Evolutionary conservation across 805 yeast species (phyloP).

Genomic region (Yarrowia deformans): DNA sequence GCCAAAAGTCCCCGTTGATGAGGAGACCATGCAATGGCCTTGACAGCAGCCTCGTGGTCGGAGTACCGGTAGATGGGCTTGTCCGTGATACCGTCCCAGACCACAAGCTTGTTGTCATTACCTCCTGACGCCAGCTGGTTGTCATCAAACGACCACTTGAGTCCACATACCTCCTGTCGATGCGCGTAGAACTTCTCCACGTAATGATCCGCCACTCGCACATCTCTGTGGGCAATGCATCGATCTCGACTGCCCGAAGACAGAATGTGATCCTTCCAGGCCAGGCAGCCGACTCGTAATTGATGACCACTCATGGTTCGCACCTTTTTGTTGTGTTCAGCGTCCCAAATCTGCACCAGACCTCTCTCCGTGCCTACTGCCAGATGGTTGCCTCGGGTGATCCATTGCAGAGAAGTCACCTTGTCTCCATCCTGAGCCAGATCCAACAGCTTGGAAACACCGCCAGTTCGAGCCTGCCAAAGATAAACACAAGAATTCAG

Average conservation of each 20-base stretch:
- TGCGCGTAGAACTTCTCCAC: conserved; percentile 75
- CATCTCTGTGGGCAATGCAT: conserved; percentile 87
- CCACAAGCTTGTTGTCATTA: conserved; percentile 83
- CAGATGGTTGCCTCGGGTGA: conserved; percentile 90
- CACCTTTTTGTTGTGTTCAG: conserved; percentile 77
- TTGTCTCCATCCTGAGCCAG: conserved; percentile 65
- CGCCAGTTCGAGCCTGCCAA: conserved; percentile 88
- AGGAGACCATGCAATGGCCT: conserved; percentile 97
- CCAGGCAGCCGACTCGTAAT: conserved; percentile 81
- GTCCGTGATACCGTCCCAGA: conserved; percentile 82
- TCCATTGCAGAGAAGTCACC: conserved; percentile 89
- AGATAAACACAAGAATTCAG: conserved; percentile 85
- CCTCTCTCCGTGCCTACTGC: conserved; percentile 93
- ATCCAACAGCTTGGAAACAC: conserved; percentile 81
- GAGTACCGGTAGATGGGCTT: conserved; percentile 75
- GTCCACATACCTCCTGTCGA: conserved; percentile 94
- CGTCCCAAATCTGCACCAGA: conserved; percentile 94
- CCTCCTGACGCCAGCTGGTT: conserved; percentile 95
- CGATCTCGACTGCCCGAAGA: conserved; percentile 89
- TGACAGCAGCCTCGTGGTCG: conserved; percentile 94
- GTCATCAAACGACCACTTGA: conserved; percentile 90
- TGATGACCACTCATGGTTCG: conserved; percentile 93
- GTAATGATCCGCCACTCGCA: conserved; percentile 82
- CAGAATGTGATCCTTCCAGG: conserved; percentile 93
- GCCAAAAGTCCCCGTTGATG: conserved; percentile 94